Percentiles rank a stretch among this genome's conserved stretches.
Conservation (phyloP, 2,329 filamentous ascomycete species). For the Daldinia sp. region DNA sequence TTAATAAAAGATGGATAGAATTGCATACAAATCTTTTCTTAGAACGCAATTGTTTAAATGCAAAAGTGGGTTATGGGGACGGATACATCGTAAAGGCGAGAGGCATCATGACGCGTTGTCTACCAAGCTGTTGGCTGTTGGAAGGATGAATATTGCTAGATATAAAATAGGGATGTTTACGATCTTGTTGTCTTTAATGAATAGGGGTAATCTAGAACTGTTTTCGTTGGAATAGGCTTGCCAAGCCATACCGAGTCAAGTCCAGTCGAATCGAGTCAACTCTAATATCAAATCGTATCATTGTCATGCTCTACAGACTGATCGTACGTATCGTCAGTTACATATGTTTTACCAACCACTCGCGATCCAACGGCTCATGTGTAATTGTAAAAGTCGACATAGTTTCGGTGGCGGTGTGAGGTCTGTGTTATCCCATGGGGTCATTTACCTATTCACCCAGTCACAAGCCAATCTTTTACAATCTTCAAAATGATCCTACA, state of each 20-base stretch:
- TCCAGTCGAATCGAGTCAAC: slow-evolving; percentile 5
- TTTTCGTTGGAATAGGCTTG: slow-evolving; percentile 11
- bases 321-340: slow-evolving; percentile 15
- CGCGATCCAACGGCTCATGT: slow-evolving; percentile 1
- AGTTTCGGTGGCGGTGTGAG: slow-evolving; percentile 24
- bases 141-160: too few relatives aligned
- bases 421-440: slow-evolving; percentile 13
- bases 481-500: not conserved
- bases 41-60: not conserved
- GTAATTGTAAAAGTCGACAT: slow-evolving; percentile 16
- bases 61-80: not conserved
- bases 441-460: too few relatives aligned
- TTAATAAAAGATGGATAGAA: too few relatives aligned
- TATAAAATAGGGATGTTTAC: not conserved
- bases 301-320: slow-evolving; percentile 27
- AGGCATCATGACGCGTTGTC: too few relatives aligned
- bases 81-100: too few relatives aligned
- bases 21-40: too few relatives aligned
- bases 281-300: slow-evolving; percentile 36
- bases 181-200: not conserved
- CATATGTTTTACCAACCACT: slow-evolving; percentile 1
- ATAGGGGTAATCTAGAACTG: slow-evolving; percentile 5
- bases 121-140: too few relatives aligned
- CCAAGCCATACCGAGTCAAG: slow-evolving; percentile 21
- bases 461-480: slow-evolving; percentile 5